These are phyloP conservation scores for Geranomyces michiganensis DNA, from an alignment of 192 early-diverging fungal species.

Conservation along the genomic window DNA sequence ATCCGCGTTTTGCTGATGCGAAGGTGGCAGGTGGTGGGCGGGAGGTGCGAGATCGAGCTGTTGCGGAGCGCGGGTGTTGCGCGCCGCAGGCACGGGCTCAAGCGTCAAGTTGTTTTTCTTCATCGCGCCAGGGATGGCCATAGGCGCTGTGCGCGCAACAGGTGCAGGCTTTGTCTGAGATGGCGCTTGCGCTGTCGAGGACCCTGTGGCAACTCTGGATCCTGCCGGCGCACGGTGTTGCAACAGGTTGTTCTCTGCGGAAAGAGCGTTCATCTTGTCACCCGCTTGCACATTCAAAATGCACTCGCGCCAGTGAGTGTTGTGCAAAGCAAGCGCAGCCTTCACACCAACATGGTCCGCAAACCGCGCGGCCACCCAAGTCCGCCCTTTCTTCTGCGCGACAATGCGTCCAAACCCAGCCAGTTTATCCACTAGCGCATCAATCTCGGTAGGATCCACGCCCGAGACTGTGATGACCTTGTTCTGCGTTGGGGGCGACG, in stretches of 20 bases:
- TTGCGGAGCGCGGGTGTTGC: background rate
- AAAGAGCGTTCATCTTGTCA: conserved; percentile 13
- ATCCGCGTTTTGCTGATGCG: background rate
- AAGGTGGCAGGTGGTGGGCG: background rate
- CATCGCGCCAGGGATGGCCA: conserved; percentile 8
- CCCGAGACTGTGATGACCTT: conserved; percentile 15
- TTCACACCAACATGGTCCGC: background rate
- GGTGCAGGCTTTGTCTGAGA: background rate
- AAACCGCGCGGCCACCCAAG: conserved; percentile 17
- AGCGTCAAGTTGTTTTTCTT: background rate
- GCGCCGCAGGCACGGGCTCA: background rate
- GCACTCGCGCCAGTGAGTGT: conserved; percentile 11
- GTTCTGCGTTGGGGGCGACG: background rate
- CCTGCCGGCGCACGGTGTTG: background rate
- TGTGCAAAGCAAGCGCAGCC: conserved; percentile 55
- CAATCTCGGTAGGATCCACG: background rate
- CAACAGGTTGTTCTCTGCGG: background rate
- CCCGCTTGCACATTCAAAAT: conserved; percentile 21
- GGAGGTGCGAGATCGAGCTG: background rate
- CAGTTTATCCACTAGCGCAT: conserved; percentile 9
- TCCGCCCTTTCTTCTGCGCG: conserved; percentile 14
- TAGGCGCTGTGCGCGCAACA: background rate
- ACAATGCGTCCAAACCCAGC: background rate
- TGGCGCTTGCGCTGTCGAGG: background rate
- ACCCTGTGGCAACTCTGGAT: background rate